These are phyloP conservation scores for Plasmodium malariae DNA, from an alignment of 169 alveolate species.

Conservation along the genomic window DNA sequence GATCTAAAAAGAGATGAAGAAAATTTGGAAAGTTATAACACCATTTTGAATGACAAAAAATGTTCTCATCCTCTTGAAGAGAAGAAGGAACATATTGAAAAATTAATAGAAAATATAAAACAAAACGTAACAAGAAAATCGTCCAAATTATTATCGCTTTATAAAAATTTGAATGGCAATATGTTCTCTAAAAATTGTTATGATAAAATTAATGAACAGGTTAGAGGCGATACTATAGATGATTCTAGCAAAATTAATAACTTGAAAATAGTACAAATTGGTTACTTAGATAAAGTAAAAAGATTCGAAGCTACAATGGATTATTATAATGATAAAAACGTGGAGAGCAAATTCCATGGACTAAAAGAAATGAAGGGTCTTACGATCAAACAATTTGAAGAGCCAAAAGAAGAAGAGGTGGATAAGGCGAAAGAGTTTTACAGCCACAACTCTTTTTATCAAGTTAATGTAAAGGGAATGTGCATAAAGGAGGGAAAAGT, in stretches of 20 bases:
- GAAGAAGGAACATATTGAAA: slow-evolving; percentile 11
- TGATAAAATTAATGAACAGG: neutral
- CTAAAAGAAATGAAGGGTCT: neutral
- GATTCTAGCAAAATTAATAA: neutral
- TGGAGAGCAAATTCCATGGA: neutral
- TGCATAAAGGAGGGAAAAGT: neutral
- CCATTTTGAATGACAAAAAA: too few species aligned
- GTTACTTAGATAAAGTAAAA: neutral
- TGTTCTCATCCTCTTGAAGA: too few species aligned
- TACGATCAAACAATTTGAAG: neutral
- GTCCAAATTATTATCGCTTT: neutral
- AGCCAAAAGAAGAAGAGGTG: too few species aligned
- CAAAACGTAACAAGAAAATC: neutral
- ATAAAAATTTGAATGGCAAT: neutral
- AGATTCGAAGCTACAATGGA: neutral
- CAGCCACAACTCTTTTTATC: too few species aligned
- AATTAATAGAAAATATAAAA: slow-evolving; percentile 12
- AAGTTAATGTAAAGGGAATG: too few species aligned
- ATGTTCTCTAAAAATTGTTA: neutral
- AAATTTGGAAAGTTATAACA: too few species aligned
- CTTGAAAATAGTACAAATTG: neutral
- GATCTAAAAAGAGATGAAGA: too few species aligned
- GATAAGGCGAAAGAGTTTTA: too few species aligned
- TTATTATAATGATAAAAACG: neutral
- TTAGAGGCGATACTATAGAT: neutral